Percentiles rank a stretch among this genome's conserved stretches.
phyloP scores from a whole-genome alignment of 2,329 filamentous ascomycete genomes.

The Claviceps digitariae region DNA sequence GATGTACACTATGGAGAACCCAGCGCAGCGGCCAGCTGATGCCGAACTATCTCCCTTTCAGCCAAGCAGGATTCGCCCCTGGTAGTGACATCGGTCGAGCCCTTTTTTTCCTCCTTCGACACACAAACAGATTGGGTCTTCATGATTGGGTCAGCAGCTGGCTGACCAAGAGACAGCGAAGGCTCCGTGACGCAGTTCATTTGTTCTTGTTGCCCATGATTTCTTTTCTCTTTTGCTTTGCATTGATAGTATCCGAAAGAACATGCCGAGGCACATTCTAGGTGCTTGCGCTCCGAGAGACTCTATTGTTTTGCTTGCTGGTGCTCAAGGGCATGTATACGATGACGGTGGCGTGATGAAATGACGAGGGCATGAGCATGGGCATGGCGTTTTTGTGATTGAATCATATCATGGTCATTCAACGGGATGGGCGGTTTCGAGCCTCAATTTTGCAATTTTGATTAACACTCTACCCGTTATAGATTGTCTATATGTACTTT shows the following conservation, averaged over 20 bases:
- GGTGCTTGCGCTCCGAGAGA: neutral
- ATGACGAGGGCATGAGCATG: neutral
- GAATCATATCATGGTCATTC: neutral
- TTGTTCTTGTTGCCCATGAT: neutral
- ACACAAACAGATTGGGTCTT: neutral
- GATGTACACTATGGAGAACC: neutral
- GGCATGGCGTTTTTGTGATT: neutral
- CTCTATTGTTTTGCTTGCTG: neutral
- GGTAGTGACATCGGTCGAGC: neutral
- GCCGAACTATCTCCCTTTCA: neutral
- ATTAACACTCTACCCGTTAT: neutral
- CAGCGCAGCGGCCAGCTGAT: neutral
- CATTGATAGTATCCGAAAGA: neutral
- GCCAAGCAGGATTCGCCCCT: conserved; percentile 4
- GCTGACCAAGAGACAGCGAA: neutral
- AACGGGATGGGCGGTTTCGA: neutral
- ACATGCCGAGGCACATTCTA: neutral
- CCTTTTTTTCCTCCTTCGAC: neutral
- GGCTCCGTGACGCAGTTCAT: neutral
- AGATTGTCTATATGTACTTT: neutral
- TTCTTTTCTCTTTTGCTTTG: neutral
- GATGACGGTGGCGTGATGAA: neutral
- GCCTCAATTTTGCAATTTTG: neutral
- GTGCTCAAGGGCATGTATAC: neutral
- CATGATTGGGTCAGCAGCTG: neutral